These are phyloP conservation scores for Fulvia fulva DNA, from an alignment of 2,329 filamentous ascomycete genomes.

Conservation along the genomic window DNA sequence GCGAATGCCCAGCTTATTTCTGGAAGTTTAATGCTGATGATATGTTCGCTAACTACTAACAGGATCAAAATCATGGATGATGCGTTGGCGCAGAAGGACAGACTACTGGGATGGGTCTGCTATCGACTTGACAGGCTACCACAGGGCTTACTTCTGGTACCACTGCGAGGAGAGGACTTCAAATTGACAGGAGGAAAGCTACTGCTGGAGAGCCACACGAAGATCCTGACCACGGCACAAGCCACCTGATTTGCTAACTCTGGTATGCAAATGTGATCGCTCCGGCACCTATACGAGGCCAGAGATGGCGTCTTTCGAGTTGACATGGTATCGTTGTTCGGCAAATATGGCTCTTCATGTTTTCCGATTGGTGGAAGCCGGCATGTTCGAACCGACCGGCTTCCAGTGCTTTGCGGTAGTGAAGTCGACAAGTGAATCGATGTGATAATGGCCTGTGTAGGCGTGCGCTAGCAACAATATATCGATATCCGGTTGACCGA, in stretches of 20 bases:
- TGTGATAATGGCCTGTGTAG: neutral
- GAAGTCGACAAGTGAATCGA: neutral
- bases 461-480: neutral
- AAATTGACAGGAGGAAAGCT: conserved; percentile 63
- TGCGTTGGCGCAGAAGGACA: conserved; percentile 63
- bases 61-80: conserved; percentile 86
- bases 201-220: conserved; percentile 51
- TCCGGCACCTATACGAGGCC: neutral
- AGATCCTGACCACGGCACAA: neutral
- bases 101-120: conserved; percentile 82
- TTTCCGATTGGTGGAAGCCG: neutral
- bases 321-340: neutral
- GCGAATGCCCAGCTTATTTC: neutral
- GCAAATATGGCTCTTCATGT: neutral
- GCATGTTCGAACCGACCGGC: neutral
- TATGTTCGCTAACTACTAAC: conserved; percentile 6
- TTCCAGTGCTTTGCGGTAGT: neutral
- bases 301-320: neutral
- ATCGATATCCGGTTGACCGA: no score
- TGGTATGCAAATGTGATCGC: neutral
- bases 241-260: neutral
- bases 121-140: conserved; percentile 77
- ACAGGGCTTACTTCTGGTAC: conserved; percentile 72
- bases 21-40: neutral
- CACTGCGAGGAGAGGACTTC: conserved; percentile 67